Evolutionary conservation across 306 rosid genomes (phyloP), one percentile per base, ranked within the genome.

Genomic region (Glycyrrhiza uralensis): DNA sequence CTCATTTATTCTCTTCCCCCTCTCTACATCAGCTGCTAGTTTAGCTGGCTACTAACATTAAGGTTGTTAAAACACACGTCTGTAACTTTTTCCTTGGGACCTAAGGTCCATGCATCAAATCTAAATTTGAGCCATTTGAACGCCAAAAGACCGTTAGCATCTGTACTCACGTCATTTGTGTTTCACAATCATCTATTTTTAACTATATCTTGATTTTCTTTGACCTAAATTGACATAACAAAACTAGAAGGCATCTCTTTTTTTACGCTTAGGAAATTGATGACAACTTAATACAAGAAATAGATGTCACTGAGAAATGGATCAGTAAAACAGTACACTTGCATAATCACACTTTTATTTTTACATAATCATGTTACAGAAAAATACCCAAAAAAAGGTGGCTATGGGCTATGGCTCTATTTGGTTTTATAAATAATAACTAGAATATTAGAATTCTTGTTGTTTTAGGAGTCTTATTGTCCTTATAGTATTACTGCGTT

Each of bases 341-440:
- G 17, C 36, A 39, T 14, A 51, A 61, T 35, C 15, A 19, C 18
- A 12, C 66, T 15, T 15, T 7, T 14, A 19, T 22, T 55, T 52
- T 51, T 11, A 72, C 29, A 28, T 6, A 57, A 55, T 18, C 47
- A 35, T 39, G 75, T 49, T 30, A 18, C 3, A 22, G 73, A 17
- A 42, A 72, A 33, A 32, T 14, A 63, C 14, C 26, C 47, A 11
- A 62, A 50, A 74, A 68, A 20, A 59, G 32, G 69, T 15, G 39
- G 35, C 66, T 15, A 45, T 11, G 23, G 72, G 30, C 58, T 59
- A 44, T 24, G 58, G 38, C 23, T 46, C 11, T 42, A 62, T 45
- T 80, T 30, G 49, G 56, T 69, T 58, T 61, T 55, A 68, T 9
- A 58, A 60, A 35, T 50, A 60, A 35, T 50, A 74, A 26, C 56